phyloP scores from a whole-genome alignment of 129 eudicot genomes.

The Scalesia atractyloides region DNA sequence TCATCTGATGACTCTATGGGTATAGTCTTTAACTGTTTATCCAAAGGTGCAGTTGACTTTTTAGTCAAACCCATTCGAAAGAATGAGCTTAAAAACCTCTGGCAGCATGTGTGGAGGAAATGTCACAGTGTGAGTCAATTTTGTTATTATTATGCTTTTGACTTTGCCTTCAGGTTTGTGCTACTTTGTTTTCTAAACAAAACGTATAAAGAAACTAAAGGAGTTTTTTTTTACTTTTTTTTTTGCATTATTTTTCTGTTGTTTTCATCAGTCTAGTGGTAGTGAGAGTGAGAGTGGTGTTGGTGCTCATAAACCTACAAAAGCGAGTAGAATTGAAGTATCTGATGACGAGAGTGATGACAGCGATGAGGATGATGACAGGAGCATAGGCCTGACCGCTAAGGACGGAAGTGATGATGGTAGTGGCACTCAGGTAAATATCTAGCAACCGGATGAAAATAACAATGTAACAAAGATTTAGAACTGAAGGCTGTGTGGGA shows the following conservation, averaged over 20 bases:
- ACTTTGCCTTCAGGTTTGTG: constrained; percentile 32
- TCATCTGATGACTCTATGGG: constrained; percentile 82
- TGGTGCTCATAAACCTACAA: constrained; percentile 40
- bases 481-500: not conserved
- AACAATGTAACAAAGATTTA: not conserved
- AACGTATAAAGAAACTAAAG: constrained; percentile 1
- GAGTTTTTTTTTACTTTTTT: not conserved
- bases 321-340: constrained; percentile 46
- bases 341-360: constrained; percentile 47
- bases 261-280: constrained; percentile 58
- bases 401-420: constrained; percentile 83
- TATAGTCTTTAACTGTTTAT: constrained; percentile 77
- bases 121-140: constrained; percentile 75
- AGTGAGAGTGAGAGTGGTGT: constrained; percentile 73
- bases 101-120: constrained; percentile 94
- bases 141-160: constrained; percentile 28
- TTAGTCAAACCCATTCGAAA: constrained; percentile 82
- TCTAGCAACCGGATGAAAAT: constrained; percentile 13
- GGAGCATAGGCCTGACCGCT: constrained; percentile 45
- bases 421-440: constrained; percentile 60
- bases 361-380: constrained; percentile 51
- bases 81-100: constrained; percentile 79
- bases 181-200: constrained; percentile 28
- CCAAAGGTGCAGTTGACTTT: constrained; percentile 84
- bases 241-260: constrained; percentile 28